phyloP scores from a whole-genome alignment of 345 rosid genomes.

The Mallotus nudiflorus region DNA sequence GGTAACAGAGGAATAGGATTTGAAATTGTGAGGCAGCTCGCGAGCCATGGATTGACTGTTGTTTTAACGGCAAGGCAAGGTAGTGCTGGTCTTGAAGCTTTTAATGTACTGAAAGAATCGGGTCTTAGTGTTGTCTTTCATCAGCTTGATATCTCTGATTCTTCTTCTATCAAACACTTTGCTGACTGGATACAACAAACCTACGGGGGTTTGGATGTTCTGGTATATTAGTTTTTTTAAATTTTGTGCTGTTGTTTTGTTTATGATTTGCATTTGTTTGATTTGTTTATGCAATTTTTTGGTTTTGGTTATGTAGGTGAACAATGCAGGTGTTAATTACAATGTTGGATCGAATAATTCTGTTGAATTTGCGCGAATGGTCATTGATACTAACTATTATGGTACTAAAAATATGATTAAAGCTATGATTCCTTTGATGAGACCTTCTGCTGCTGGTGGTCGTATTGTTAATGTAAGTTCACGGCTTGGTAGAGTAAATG shows the following conservation, averaged over 20 bases:
- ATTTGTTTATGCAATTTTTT: constrained; percentile 13
- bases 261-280: constrained; percentile 15
- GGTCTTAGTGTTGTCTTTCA: constrained; percentile 77
- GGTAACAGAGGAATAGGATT: constrained; percentile 93
- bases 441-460: constrained; percentile 63
- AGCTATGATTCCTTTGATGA: constrained; percentile 86
- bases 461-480: constrained; percentile 92
- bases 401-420: constrained; percentile 77
- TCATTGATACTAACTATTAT: constrained; percentile 69
- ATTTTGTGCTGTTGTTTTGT: too few relatives aligned
- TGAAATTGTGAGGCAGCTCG: constrained; percentile 88
- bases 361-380: constrained; percentile 62
- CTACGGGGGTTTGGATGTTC: constrained; percentile 68
- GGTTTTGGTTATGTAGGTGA: constrained; percentile 50
- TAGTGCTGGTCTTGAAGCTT: constrained; percentile 76
- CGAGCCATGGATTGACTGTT: constrained; percentile 76
- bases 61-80: constrained; percentile 74
- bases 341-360: constrained; percentile 76
- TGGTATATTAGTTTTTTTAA: constrained; percentile 43
- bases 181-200: constrained; percentile 60
- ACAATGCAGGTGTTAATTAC: constrained; percentile 93
- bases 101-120: constrained; percentile 75
- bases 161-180: constrained; percentile 55
- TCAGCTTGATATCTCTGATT: constrained; percentile 69
- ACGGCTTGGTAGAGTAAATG: constrained; percentile 73